Evolutionary conservation across 768 basidiomycete genomes (phyloP).

Genomic region (Rhodotorula diobovata): DNA sequence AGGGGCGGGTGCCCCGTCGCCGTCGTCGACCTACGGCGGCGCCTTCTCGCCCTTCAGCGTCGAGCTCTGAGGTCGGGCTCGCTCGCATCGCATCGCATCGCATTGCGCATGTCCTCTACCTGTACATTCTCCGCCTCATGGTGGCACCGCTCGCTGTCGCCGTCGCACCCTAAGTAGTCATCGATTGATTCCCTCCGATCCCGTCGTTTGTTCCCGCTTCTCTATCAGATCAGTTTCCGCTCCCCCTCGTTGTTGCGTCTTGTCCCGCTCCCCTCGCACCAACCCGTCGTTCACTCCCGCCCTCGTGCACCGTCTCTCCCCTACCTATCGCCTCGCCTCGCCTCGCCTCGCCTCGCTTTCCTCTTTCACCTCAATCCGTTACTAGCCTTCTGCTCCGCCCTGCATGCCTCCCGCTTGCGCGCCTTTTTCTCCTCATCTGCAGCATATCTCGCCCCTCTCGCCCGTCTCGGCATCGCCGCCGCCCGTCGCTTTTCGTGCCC

Average conservation of each 20-base stretch:
- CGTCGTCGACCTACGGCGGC: slow-evolving; percentile 8
- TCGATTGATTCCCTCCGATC: background rate
- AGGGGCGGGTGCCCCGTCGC: too few species aligned
- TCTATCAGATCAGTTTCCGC: background rate
- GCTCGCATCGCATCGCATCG: background rate
- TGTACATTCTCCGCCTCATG: background rate
- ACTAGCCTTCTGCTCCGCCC: too few species aligned
- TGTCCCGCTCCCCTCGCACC: background rate
- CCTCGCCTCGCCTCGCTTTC: background rate
- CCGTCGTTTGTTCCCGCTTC: background rate
- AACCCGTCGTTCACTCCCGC: background rate
- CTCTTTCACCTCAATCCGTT: background rate
- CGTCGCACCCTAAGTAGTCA: background rate
- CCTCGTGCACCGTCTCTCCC: background rate
- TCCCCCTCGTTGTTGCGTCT: background rate
- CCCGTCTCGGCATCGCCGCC: too few species aligned
- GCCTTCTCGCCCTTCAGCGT: slow-evolving; percentile 17
- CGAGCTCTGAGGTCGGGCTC: background rate
- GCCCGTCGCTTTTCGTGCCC: background rate
- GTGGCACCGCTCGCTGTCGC: background rate
- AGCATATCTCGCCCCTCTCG: background rate
- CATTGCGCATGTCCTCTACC: background rate
- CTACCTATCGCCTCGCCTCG: background rate
- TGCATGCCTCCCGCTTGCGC: too few species aligned
- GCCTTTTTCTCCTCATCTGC: background rate